phyloP scores from a whole-genome alignment of 139 green algal genomes.

The Micractinium conductrix region DNA sequence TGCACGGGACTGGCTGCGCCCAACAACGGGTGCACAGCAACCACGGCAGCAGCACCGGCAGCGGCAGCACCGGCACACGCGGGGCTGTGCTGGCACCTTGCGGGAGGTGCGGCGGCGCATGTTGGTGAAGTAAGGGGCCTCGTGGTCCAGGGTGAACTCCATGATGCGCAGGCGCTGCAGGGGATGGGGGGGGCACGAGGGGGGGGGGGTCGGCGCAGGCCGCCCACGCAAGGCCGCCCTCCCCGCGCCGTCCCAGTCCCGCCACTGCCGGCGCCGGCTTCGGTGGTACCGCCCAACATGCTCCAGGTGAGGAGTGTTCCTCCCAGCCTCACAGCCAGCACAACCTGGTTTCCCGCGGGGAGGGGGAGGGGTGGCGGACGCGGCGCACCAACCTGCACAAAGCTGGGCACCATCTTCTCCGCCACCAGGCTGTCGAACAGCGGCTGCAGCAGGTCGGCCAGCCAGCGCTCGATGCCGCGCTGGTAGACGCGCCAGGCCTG shows the following conservation, averaged over 20 bases:
- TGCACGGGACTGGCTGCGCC: not conserved
- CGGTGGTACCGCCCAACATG: too few relatives aligned
- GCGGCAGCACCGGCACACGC: not conserved
- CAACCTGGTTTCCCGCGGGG: too few relatives aligned
- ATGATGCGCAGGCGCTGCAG: constrained; percentile 83
- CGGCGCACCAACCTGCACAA: constrained; percentile 49
- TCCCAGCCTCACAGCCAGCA: too few relatives aligned
- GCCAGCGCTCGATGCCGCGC: constrained; percentile 90
- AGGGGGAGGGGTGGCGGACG: too few relatives aligned
- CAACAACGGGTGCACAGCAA: not conserved
- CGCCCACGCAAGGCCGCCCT: too few relatives aligned
- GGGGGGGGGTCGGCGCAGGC: too few relatives aligned
- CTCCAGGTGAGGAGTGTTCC: too few relatives aligned
- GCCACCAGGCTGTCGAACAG: constrained; percentile 88
- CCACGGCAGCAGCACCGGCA: not conserved
- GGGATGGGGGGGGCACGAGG: too few relatives aligned
- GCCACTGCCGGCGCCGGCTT: too few relatives aligned
- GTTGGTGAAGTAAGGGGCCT: constrained; percentile 91
- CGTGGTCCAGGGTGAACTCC: constrained; percentile 95
- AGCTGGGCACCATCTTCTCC: constrained; percentile 59
- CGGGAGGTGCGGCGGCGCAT: constrained; percentile 87
- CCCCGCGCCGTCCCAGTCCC: too few relatives aligned
- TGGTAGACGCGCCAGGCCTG: constrained; percentile 95
- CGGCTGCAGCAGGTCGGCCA: constrained; percentile 92
- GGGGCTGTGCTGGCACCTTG: constrained; percentile 34